phyloP scores from a whole-genome alignment of 345 rosid species.

The Populus deltoides region DNA sequence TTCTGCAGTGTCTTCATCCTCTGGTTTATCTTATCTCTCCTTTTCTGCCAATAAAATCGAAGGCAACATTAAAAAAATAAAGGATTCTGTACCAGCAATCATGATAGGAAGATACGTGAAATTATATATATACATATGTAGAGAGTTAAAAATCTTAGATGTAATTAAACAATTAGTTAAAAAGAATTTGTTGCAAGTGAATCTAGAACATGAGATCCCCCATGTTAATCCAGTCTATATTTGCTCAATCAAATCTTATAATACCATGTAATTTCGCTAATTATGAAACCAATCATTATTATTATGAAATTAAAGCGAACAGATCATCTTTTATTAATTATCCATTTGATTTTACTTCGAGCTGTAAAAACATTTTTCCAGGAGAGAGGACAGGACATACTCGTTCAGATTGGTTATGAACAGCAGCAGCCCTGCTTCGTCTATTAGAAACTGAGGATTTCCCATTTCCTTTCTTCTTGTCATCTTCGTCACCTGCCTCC shows the following conservation, averaged over 20 bases:
- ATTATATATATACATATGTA: too few relatives aligned
- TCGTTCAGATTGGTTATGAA: conserved; percentile 97
- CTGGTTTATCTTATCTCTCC: conserved; percentile 96
- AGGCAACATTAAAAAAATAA: background rate
- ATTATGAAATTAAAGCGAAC: background rate
- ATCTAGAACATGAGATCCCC: background rate
- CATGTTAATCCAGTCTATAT: background rate
- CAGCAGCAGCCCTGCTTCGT: conserved; percentile 88
- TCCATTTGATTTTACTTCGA: background rate
- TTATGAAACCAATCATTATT: background rate
- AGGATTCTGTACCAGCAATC: background rate
- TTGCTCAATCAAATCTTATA: background rate
- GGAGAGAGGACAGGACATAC: conserved; percentile 37
- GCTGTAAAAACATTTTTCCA: background rate
- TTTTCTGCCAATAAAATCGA: conserved; percentile 50
- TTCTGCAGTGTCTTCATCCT: conserved; percentile 97
- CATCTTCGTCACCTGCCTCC: conserved; percentile 39
- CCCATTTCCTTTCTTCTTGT: conserved; percentile 38
- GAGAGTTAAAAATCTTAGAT: too few relatives aligned
- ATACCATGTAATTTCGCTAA: background rate
- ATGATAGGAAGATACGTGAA: background rate
- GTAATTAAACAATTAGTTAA: background rate
- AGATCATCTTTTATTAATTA: background rate
- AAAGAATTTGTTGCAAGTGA: too few relatives aligned
- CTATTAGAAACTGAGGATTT: conserved; percentile 74